Evolutionary conservation across 1,139 yeast genomes (phyloP), one percentile per base, ranked within the genome.

Genomic region (Pichia sp.): DNA sequence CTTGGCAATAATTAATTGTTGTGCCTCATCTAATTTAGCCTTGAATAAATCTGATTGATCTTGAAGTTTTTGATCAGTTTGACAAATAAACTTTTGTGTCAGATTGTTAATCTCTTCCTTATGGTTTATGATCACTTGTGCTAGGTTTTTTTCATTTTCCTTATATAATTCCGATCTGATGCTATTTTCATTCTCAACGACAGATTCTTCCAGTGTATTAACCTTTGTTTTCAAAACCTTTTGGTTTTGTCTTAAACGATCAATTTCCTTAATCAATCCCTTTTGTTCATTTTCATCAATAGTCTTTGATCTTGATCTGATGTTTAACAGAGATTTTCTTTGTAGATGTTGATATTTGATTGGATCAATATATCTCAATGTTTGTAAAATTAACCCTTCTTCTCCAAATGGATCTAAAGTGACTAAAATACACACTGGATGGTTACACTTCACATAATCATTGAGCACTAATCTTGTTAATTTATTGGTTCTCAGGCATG

Each of bases 331-430:
- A 1, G 51, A 47, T 37, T 52, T 56, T 37, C 60, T 56, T 33
- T 58, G 54, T 12, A 60, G 45, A 21, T 50, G 55, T 45, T 57
- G 61, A 38, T 59, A 58, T 37, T 60, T 58, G 7, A 59, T 47
- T n/a, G 71, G 66, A 20, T 72, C 67, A 3, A 72, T 63, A 45
- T 71, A 72, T 43, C 72, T 55, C 44, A 73, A 59, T 20, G 73
- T 69, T 53, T 72, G 76, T n/a, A 79, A 63, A 36, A 81, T 77
- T 21, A 60, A 42, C 2, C 58, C 57, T 14, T 83, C 82, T 24
- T 81, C 79, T 21, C 85, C 85, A 53, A 75, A 77, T 0, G 88
- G 86, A 58, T 85, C 90, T 46, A 84, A 67, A 41, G 83, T 85
- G 34, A 83, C 76, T 24, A 83, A 61, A 48, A 65, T 67, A 48